Evolutionary conservation across 371 early-diverging fungal genomes (phyloP).

Genomic region (Massospora cicadina): DNA sequence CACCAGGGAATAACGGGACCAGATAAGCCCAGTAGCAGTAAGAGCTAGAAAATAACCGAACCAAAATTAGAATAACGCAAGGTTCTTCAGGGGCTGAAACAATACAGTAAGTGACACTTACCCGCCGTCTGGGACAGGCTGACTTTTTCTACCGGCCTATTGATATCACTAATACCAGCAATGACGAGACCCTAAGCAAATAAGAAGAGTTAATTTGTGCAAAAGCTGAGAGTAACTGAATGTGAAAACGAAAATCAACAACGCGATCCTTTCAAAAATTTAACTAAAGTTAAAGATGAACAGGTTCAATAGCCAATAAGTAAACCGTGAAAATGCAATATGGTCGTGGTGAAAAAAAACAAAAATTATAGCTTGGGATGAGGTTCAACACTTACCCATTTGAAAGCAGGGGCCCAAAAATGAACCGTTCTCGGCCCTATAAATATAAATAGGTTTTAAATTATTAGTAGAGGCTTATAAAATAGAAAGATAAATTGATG

Average conservation of each 20-base stretch:
- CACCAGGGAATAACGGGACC: slow-evolving; percentile 86
- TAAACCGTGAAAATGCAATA: too few species aligned
- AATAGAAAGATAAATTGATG: background rate
- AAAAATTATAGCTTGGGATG: slow-evolving; percentile 9
- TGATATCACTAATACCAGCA: slow-evolving; percentile 81
- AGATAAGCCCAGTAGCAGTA: slow-evolving; percentile 86
- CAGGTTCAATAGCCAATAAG: too few species aligned
- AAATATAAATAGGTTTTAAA: background rate
- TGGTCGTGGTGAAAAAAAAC: slow-evolving; percentile 3
- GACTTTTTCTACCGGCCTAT: slow-evolving; percentile 82
- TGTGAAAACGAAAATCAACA: too few species aligned
- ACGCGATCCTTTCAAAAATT: too few species aligned
- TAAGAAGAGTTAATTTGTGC: too few species aligned
- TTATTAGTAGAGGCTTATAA: background rate
- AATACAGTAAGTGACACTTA: slow-evolving; percentile 22
- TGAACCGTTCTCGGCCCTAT: slow-evolving; percentile 72
- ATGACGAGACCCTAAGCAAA: slow-evolving; percentile 76
- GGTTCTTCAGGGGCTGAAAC: too few species aligned
- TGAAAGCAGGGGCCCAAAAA: slow-evolving; percentile 79
- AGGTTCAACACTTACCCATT: slow-evolving; percentile 39
- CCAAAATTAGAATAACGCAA: background rate
- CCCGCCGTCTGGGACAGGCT: slow-evolving; percentile 55
- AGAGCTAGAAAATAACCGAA: slow-evolving; percentile 30
- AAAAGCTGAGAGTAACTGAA: too few species aligned
- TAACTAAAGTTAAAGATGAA: too few species aligned